Evolutionary conservation across 805 yeast species (phyloP).

Genomic region (Metschnikowia borealis): DNA sequence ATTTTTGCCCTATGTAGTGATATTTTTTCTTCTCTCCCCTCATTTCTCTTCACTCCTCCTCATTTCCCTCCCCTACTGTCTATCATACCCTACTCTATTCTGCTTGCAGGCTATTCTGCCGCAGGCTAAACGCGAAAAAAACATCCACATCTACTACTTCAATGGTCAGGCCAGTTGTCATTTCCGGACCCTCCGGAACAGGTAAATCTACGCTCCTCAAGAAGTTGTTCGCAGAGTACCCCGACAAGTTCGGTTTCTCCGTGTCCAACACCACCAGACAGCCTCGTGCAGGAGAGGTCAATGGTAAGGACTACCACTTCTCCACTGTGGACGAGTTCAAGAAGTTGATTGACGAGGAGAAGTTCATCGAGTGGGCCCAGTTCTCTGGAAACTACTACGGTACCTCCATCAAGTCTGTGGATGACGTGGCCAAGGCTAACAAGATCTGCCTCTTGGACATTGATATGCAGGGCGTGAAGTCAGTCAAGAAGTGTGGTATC

Average conservation of each 20-base stretch:
- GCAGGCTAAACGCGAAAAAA: background rate
- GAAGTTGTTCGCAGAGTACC: conserved; percentile 84
- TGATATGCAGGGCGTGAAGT: conserved; percentile 98
- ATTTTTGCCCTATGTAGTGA: no score
- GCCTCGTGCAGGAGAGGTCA: conserved; percentile 88
- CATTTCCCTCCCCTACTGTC: no score
- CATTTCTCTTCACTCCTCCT: no score
- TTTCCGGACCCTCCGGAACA: conserved; percentile 95
- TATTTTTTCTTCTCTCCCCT: no score
- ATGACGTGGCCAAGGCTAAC: conserved; percentile 60
- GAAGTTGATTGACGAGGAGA: conserved; percentile 63
- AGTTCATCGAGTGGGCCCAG: conserved; percentile 96
- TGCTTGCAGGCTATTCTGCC: background rate
- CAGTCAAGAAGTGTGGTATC: conserved; percentile 77
- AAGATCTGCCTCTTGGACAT: conserved; percentile 89
- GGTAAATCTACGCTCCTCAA: conserved; percentile 95
- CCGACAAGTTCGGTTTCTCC: conserved; percentile 87
- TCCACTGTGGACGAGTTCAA: conserved; percentile 76
- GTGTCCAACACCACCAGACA: conserved; percentile 88
- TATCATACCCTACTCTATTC: no score
- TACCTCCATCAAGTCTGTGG: conserved; percentile 81
- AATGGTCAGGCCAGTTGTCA: conserved; percentile 75
- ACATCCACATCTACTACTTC: background rate
- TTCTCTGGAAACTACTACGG: conserved; percentile 98
- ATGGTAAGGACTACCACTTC: conserved; percentile 90